phyloP scores from a whole-genome alignment of 2,329 filamentous ascomycete species.

The Ascomycota sp. region DNA sequence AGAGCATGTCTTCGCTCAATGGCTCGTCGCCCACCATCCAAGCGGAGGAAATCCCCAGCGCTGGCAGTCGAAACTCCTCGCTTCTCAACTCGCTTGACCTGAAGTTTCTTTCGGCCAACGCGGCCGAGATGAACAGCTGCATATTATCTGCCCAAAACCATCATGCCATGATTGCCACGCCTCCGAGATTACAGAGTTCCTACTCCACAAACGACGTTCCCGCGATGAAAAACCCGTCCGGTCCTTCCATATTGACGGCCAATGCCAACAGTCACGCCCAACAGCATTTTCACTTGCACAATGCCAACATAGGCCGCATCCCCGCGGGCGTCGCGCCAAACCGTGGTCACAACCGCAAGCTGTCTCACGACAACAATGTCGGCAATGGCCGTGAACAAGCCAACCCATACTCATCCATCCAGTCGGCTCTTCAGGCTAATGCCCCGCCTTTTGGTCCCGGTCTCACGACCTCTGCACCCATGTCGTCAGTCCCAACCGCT shows the following conservation, averaged over 20 bases:
- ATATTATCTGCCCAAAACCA: constrained; percentile 26
- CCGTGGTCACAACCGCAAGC: constrained; percentile 49
- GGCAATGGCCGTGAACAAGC: constrained; percentile 21
- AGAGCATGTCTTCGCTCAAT: constrained; percentile 31
- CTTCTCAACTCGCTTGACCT: constrained; percentile 38
- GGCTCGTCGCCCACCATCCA: constrained; percentile 19
- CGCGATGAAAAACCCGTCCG: constrained; percentile 53
- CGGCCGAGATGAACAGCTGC: constrained; percentile 15
- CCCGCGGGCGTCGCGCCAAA: constrained; percentile 43
- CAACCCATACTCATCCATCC: constrained; percentile 35
- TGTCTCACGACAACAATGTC: constrained; percentile 30
- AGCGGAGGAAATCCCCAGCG: constrained; percentile 22
- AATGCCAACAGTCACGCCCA: constrained; percentile 39
- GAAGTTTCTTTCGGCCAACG: constrained; percentile 26
- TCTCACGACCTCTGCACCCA: constrained; percentile 10
- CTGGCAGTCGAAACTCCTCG: constrained; percentile 26
- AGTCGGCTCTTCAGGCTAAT: constrained; percentile 59
- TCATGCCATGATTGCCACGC: constrained; percentile 38
- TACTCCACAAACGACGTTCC: constrained; percentile 82
- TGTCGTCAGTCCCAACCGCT: constrained; percentile 6
- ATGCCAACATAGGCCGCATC: constrained; percentile 63
- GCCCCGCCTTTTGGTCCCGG: constrained; percentile 60
- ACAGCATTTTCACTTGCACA: constrained; percentile 55
- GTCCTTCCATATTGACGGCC: constrained; percentile 18
- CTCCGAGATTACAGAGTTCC: constrained; percentile 57